Evolutionary conservation across 345 rosid genomes (phyloP), one percentile per base, ranked within the genome.

Genomic region (Aurinia saxatilis): DNA sequence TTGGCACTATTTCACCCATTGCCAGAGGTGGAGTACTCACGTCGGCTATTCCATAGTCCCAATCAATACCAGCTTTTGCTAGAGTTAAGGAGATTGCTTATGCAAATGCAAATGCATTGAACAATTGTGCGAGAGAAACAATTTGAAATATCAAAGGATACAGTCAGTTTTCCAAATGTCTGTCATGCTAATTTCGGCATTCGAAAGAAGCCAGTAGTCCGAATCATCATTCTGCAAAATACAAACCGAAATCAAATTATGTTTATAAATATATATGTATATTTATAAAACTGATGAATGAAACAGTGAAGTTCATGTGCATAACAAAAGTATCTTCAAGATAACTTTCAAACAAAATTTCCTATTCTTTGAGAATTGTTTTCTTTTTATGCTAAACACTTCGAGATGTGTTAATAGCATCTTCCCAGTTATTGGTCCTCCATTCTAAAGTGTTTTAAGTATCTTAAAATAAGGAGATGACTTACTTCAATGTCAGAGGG

Each of bases 171-270:
- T 89, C 99, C 99, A 93, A 65, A 84, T 79, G 75, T 93, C 96
- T 2, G 99, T 85, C 73, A 93, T 85, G 83, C 97, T 90, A 54
- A 87, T 77, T 44, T 78, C 96, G 18, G 79, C 82, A 49, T 81
- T 90, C 10, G 99, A 86, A 60, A 81, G 81, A 65, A 93, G 85
- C 97, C 96, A 93, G 75, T 93, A 93, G 78, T 85, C 97, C 5
- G 83, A 71, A 5, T 70, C 75, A 67, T 82, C 86, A 58, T 82
- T 84, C 99, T 93, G 88, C 80, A 77, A 65, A 40, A 66, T 30
- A 38, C 23, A 42, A 41, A 14, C 41, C 5, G 8, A 58, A 3
- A 39, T 57, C 46, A 51, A n/a, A 47, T 7, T 0, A 36, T 15
- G n/a, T n/a, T 33, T 19, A 13, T 1, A 35, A 35, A 23, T n/a